Conservation (phyloP, 2,329 filamentous ascomycete species). For the Colletotrichum sp. region DNA sequence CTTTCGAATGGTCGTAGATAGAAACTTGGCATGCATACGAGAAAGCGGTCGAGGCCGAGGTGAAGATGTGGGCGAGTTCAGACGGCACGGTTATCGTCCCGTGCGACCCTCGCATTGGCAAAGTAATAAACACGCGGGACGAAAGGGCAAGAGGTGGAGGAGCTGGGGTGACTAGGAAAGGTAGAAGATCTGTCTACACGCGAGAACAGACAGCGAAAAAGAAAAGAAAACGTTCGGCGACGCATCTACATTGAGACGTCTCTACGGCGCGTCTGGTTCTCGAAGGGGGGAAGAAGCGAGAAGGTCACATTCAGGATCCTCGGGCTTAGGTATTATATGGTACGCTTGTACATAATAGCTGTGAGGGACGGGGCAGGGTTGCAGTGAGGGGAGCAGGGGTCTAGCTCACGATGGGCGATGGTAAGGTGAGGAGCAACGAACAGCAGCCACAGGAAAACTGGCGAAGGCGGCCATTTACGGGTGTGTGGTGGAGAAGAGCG, state of each 20-base stretch:
- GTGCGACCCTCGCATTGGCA: conserved; percentile 47
- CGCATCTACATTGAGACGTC: not conserved
- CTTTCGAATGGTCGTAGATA: conserved; percentile 27
- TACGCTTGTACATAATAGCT: conserved; percentile 18
- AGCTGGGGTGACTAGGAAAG: conserved; percentile 3
- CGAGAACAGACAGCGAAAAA: not conserved
- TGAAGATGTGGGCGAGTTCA: conserved; percentile 35
- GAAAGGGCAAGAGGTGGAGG: conserved; percentile 23
- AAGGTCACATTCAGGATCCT: conserved; percentile 13
- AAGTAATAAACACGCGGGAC: conserved; percentile 42
- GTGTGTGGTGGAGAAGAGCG: conserved; percentile 7
- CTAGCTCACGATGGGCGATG: conserved; percentile 1
- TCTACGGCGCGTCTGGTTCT: conserved; percentile 10
- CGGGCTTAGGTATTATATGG: conserved; percentile 17
- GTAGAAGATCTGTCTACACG: not conserved
- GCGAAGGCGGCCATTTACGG: conserved; percentile 20
- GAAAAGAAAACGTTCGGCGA: not conserved
- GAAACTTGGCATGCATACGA: conserved; percentile 44
- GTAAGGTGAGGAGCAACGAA: conserved; percentile 10
- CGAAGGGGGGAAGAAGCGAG: conserved; percentile 17
- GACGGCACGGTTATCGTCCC: conserved; percentile 33
- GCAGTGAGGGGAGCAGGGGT: conserved; percentile 19
- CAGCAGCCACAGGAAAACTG: conserved; percentile 10
- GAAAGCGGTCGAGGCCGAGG: conserved; percentile 30
- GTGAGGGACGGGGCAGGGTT: conserved; percentile 16